A percentile compares a stretch with the other conserved stretches of the same genome.
Evolutionary conservation across 179 eudicot genomes (phyloP).

Genomic region (Camellia oleifera): DNA sequence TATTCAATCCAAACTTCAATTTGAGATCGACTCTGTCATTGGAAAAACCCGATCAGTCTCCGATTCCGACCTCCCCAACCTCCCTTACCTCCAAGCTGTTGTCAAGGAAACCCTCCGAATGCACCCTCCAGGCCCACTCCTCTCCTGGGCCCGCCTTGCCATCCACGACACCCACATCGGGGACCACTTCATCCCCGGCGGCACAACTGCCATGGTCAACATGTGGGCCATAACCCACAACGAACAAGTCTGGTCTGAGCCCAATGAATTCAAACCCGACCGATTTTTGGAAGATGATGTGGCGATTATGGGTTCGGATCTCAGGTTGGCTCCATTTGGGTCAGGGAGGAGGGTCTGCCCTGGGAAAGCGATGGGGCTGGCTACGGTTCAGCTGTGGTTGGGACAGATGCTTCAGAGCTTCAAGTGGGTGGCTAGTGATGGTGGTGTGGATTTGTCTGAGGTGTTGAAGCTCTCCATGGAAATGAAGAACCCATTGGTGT

Average conservation of each 20-base stretch:
- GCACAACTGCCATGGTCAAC: slow-evolving; percentile 92
- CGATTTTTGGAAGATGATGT: slow-evolving; percentile 66
- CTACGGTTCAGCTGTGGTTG: slow-evolving; percentile 76
- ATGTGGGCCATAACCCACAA: slow-evolving; percentile 91
- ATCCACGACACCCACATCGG: slow-evolving; percentile 73
- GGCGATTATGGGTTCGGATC: slow-evolving; percentile 60
- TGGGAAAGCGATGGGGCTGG: slow-evolving; percentile 71
- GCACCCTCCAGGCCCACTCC: slow-evolving; percentile 90
- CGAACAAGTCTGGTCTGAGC: slow-evolving; percentile 50
- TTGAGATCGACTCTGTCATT: slow-evolving; percentile 47
- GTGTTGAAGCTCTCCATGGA: slow-evolving; percentile 69
- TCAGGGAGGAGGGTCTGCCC: slow-evolving; percentile 84
- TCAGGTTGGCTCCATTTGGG: slow-evolving; percentile 73
- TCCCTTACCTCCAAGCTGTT: slow-evolving; percentile 66
- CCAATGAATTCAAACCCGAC: slow-evolving; percentile 52
- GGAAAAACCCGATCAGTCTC: slow-evolving; percentile 34
- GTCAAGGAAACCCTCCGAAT: slow-evolving; percentile 71
- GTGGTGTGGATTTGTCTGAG: slow-evolving; percentile 62
- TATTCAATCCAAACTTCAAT: slow-evolving; percentile 71
- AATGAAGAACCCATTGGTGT: slow-evolving; percentile 59
- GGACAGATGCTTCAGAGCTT: slow-evolving; percentile 67
- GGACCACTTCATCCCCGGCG: slow-evolving; percentile 61
- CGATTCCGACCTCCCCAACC: slow-evolving; percentile 58
- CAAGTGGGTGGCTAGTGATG: slow-evolving; percentile 44
- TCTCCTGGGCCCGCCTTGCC: slow-evolving; percentile 85